Evolutionary conservation across 345 rosid species (phyloP).

Genomic region (Eucalyptus guilfoylei): DNA sequence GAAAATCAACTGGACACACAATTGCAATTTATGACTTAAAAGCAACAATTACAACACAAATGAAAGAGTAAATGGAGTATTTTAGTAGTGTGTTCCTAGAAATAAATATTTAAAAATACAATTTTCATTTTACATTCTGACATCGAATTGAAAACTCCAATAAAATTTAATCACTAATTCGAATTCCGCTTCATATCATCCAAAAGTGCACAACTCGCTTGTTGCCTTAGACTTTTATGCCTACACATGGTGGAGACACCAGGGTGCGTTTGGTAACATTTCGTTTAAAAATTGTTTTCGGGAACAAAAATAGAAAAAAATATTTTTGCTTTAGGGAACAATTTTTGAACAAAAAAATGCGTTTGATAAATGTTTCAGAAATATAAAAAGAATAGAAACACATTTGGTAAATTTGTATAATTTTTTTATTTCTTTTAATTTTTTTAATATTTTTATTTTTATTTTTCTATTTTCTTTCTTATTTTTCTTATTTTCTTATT

Average conservation of each 20-base stretch:
- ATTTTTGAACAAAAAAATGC: no score
- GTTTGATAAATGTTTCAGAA: no score
- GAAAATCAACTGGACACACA: rapidly evolving
- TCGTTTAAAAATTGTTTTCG: no score
- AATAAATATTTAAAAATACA: background rate
- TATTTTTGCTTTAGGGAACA: no score
- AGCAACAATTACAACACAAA: background rate
- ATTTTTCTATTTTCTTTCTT: no score
- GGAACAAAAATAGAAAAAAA: no score
- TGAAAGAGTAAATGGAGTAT: background rate
- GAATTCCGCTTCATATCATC: background rate
- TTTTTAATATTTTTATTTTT: no score
- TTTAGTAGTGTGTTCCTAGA: rapidly evolving
- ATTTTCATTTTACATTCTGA: rapidly evolving
- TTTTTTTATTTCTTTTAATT: no score
- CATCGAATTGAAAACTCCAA: background rate
- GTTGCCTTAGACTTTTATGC: background rate
- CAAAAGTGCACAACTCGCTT: background rate
- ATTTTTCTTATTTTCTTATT: no score
- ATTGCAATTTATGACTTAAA: background rate
- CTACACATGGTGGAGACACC: rapidly evolving
- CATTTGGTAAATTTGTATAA: no score
- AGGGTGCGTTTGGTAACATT: no score
- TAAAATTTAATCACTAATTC: background rate
- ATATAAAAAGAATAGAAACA: no score